Evolutionary conservation across 345 rosid genomes (phyloP).

Genomic region (Lenwebbia sp.): DNA sequence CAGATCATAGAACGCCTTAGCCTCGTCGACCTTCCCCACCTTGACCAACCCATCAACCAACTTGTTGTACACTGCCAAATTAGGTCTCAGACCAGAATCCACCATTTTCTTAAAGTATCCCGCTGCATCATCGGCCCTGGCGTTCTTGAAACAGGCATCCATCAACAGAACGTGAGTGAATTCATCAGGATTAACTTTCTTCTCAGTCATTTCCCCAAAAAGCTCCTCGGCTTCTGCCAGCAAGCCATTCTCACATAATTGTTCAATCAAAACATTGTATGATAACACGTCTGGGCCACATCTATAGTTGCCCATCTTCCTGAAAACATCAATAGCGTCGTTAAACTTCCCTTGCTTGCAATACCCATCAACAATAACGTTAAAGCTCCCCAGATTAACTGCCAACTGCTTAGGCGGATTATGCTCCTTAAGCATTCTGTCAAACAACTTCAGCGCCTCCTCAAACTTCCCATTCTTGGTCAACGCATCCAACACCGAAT

Average conservation of each 20-base stretch:
- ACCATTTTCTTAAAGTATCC: slow-evolving; percentile 65
- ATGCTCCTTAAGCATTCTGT: slow-evolving; percentile 50
- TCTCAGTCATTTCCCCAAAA: slow-evolving; percentile 64
- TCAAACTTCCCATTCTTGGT: slow-evolving; percentile 63
- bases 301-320: slow-evolving; percentile 52
- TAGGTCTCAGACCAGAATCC: slow-evolving; percentile 63
- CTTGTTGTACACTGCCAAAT: slow-evolving; percentile 58
- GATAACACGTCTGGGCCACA: slow-evolving; percentile 63
- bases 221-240: slow-evolving; percentile 65
- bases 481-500: slow-evolving; percentile 65
- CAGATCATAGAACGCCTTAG: slow-evolving; percentile 56
- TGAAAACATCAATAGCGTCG: slow-evolving; percentile 61
- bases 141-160: slow-evolving; percentile 63
- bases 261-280: slow-evolving; percentile 72
- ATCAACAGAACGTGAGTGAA: slow-evolving; percentile 57
- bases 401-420: slow-evolving; percentile 52
- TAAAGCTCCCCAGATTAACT: slow-evolving; percentile 78
- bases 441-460: slow-evolving; percentile 68
- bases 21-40: slow-evolving; percentile 62
- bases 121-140: slow-evolving; percentile 70
- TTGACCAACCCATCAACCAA: slow-evolving; percentile 56
- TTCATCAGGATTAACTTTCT: slow-evolving; percentile 79
- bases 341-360: slow-evolving; percentile 48
- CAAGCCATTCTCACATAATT: slow-evolving; percentile 56
- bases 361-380: slow-evolving; percentile 76